These are phyloP conservation scores for Paramyrothecium roridum DNA, from an alignment of 2,329 filamentous ascomycete species.

Conservation along the genomic window DNA sequence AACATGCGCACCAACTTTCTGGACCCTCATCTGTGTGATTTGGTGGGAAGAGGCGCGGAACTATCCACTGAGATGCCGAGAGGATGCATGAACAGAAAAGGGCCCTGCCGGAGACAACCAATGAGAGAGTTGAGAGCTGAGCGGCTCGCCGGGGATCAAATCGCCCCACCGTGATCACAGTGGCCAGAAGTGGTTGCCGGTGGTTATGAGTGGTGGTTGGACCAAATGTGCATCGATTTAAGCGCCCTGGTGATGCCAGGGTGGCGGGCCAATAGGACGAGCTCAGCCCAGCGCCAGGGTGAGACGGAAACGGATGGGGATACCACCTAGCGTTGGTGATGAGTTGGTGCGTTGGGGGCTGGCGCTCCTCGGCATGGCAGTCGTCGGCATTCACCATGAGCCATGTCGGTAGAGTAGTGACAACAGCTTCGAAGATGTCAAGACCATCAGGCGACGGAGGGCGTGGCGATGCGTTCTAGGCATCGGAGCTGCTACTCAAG, in stretches of 20 bases:
- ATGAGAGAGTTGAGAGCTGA: background rate
- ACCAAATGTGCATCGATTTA: background rate
- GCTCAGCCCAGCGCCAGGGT: background rate
- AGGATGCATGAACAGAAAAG: too few relatives aligned
- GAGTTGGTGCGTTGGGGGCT: background rate
- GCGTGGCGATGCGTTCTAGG: too few relatives aligned
- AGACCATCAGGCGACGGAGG: too few relatives aligned
- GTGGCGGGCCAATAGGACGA: background rate
- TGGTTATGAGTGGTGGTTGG: background rate
- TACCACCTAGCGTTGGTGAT: background rate
- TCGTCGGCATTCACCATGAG: too few relatives aligned
- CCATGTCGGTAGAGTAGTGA: too few relatives aligned
- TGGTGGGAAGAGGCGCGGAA: background rate
- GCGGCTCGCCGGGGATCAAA: background rate
- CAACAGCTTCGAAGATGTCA: too few relatives aligned
- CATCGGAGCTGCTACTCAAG: too few relatives aligned
- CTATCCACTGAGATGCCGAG: background rate
- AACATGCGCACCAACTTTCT: background rate
- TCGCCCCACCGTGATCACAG: background rate
- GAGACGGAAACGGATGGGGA: background rate
- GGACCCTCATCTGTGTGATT: background rate
- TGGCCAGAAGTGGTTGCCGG: background rate
- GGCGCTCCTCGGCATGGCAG: too few relatives aligned
- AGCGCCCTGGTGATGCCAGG: background rate
- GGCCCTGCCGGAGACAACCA: background rate